Conservation (phyloP, 768 basidiomycete genomes). For the Amanita brunnescens region DNA sequence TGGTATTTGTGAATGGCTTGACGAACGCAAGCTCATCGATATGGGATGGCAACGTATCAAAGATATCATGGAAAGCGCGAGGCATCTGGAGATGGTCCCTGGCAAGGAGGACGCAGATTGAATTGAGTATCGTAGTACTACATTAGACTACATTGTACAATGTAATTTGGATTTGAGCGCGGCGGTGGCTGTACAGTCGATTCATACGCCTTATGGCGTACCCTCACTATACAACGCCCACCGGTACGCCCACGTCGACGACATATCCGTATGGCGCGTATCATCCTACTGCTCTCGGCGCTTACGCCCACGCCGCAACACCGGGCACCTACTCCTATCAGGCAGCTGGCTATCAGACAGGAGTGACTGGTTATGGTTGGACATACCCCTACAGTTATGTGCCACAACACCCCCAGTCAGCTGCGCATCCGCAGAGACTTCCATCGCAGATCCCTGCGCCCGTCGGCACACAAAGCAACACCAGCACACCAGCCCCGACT, state of each 20-base stretch:
- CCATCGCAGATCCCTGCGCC: constrained; percentile 20
- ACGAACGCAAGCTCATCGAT: constrained; percentile 56
- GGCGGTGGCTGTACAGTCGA: neutral
- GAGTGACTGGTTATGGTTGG: constrained; percentile 68
- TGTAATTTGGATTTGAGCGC: no score
- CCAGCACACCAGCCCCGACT: constrained; percentile 10
- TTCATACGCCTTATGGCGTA: constrained; percentile 11
- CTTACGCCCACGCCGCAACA: constrained; percentile 34
- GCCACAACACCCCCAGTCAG: constrained; percentile 28
- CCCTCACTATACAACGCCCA: constrained; percentile 20
- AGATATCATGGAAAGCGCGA: constrained; percentile 67
- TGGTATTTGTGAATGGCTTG: constrained; percentile 75
- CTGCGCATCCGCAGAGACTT: constrained; percentile 17
- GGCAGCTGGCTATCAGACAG: constrained; percentile 48
- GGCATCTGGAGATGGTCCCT: constrained; percentile 44
- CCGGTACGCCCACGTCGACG: constrained; percentile 31
- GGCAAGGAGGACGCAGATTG: constrained; percentile 30
- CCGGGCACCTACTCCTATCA: constrained; percentile 45
- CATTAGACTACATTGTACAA: no score
- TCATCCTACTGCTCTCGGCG: constrained; percentile 27
- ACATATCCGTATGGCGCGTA: constrained; percentile 64
- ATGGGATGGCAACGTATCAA: constrained; percentile 65
- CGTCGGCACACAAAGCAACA: constrained; percentile 13
- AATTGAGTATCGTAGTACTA: neutral
- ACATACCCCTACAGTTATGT: constrained; percentile 61